Evolutionary conservation across 257 asterid genomes (phyloP).

Genomic region (Coffea eugenioides): DNA sequence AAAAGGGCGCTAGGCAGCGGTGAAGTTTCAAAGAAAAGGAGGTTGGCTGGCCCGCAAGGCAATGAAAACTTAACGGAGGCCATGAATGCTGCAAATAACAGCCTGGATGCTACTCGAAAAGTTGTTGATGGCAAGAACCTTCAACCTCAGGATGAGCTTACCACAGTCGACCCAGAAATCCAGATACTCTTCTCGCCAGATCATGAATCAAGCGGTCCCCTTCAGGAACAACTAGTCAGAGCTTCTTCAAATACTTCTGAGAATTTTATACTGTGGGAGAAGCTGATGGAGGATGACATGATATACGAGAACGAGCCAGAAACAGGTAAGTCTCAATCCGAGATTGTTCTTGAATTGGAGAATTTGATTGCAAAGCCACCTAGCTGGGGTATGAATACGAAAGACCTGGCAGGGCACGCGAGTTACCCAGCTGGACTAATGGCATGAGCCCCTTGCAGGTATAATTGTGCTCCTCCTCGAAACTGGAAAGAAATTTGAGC

Average conservation of each 20-base stretch:
- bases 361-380: slow-evolving; percentile 32
- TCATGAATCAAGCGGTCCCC: slow-evolving; percentile 37
- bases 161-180: slow-evolving; percentile 39
- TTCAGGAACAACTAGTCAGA: slow-evolving; percentile 26
- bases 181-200: slow-evolving; percentile 42
- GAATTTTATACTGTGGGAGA: slow-evolving; percentile 84
- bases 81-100: neutral
- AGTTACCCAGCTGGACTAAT: slow-evolving; percentile 1
- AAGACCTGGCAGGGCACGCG: slow-evolving; percentile 6
- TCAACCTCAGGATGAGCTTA: slow-evolving; percentile 39
- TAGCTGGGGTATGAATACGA: slow-evolving; percentile 20
- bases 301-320: slow-evolving; percentile 55
- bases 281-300: slow-evolving; percentile 86
- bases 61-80: neutral
- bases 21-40: slow-evolving; percentile 20
- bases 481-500: neutral
- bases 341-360: slow-evolving; percentile 45
- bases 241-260: slow-evolving; percentile 40
- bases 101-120: slow-evolving; percentile 24
- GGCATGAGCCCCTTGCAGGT: slow-evolving; percentile 3
- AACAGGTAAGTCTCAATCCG: slow-evolving; percentile 30
- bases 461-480: neutral
- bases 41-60: slow-evolving; percentile 15
- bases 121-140: slow-evolving; percentile 12
- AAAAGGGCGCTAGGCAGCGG: slow-evolving; percentile 24